These are phyloP conservation scores for Penicillium sp. DNA, from an alignment of 2,329 filamentous ascomycete species.

Conservation along the genomic window DNA sequence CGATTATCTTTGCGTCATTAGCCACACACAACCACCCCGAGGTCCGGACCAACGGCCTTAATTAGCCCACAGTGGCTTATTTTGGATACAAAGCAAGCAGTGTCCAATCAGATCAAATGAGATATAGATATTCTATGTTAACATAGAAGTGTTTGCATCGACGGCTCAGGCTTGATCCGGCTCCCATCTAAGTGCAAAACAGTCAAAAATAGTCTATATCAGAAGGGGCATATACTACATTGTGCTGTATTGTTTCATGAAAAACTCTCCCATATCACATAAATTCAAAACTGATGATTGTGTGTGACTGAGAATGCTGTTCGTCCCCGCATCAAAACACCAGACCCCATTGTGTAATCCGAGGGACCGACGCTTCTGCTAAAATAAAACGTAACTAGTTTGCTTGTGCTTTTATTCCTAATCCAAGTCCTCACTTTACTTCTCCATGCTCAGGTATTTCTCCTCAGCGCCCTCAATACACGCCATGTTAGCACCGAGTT, in stretches of 20 bases:
- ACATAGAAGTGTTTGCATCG: background rate
- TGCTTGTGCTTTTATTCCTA: background rate
- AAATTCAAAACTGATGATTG: background rate
- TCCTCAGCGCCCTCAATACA: conserved; percentile 83
- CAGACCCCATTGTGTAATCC: background rate
- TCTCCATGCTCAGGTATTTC: conserved; percentile 53
- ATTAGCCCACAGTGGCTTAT: background rate
- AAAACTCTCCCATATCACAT: background rate
- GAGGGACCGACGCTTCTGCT: background rate
- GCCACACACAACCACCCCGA: background rate
- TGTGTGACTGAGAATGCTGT: background rate
- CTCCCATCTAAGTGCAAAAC: background rate
- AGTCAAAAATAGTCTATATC: background rate
- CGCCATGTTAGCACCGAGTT: conserved; percentile 83
- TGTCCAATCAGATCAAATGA: background rate
- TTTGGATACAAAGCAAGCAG: background rate
- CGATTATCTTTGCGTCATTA: background rate
- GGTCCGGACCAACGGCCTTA: background rate
- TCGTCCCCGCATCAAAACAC: background rate
- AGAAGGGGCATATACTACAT: background rate
- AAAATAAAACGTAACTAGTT: background rate
- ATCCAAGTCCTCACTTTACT: conserved; percentile 15
- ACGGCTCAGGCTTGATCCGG: background rate
- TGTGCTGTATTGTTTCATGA: background rate
- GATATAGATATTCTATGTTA: background rate